Conservation (phyloP, 2,329 filamentous ascomycete genomes). For the Paraconiothyrium brasiliense region DNA sequence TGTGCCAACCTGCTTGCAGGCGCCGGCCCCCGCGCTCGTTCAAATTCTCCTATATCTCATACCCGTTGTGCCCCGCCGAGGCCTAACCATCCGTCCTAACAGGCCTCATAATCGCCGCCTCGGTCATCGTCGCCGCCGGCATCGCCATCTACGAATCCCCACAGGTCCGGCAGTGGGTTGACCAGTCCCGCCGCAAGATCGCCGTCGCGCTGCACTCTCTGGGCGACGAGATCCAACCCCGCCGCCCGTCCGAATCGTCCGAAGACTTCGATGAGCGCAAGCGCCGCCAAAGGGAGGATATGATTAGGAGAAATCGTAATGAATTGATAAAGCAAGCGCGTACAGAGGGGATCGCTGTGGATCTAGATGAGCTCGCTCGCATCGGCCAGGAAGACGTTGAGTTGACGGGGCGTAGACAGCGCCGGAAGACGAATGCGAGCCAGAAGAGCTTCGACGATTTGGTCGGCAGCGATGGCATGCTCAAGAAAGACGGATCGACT, state of each 20-base stretch:
- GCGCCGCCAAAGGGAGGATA: conserved; percentile 38
- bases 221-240: conserved; percentile 66
- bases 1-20: conserved; percentile 47
- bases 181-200: conserved; percentile 68
- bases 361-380: conserved; percentile 50
- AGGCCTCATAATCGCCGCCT: conserved; percentile 71
- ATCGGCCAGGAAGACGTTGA: conserved; percentile 44
- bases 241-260: conserved; percentile 44
- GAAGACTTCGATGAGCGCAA: conserved; percentile 46
- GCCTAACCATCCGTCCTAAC: conserved; percentile 41
- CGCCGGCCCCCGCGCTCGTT: conserved; percentile 31
- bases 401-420: conserved; percentile 28
- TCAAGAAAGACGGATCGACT: conserved; percentile 36
- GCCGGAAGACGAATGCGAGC: conserved; percentile 20
- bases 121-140: conserved; percentile 68
- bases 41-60: conserved; percentile 19
- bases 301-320: conserved; percentile 45
- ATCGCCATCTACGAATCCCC: conserved; percentile 72
- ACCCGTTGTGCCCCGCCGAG: conserved; percentile 20
- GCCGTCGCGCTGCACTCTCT: conserved; percentile 67
- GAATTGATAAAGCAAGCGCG: conserved; percentile 48
- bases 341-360: conserved; percentile 53
- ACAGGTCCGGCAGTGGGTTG: conserved; percentile 69
- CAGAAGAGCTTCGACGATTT: conserved; percentile 51
- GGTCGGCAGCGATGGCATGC: conserved; percentile 52